A percentile compares a stretch with the other conserved stretches of the same genome.
These are phyloP conservation scores for Stenocarpella maydis DNA, from an alignment of 2,329 filamentous ascomycete genomes.

Conservation along the genomic window DNA sequence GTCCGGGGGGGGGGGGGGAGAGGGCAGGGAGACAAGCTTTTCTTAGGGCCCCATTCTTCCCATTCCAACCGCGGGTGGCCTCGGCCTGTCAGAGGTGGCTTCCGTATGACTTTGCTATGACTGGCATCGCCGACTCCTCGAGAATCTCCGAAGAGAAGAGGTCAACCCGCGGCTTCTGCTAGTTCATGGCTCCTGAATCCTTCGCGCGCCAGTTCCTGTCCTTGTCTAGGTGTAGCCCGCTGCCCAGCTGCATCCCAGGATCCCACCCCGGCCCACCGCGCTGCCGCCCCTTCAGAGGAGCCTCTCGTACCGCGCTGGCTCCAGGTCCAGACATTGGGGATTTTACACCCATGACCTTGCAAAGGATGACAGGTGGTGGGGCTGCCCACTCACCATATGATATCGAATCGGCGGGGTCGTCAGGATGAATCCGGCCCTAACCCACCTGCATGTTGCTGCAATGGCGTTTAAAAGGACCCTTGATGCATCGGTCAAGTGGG, in stretches of 20 bases:
- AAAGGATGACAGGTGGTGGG: neutral
- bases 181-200: constrained; percentile 18
- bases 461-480: neutral
- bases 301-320: neutral
- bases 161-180: neutral
- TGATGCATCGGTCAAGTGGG: neutral
- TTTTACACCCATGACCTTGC: neutral
- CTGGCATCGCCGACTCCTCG: neutral
- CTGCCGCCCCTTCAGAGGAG: neutral
- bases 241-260: neutral
- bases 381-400: neutral
- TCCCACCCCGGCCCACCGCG: neutral
- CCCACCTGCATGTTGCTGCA: neutral
- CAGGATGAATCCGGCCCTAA: neutral
- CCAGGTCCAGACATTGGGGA: neutral
- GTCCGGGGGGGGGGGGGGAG: neutral
- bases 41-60: neutral
- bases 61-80: neutral
- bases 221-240: neutral
- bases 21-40: constrained; percentile 4
- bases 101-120: neutral
- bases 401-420: neutral
- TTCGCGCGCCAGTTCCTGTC: neutral
- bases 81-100: neutral
- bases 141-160: neutral